phyloP scores from a whole-genome alignment of 371 early-diverging fungal species.

The Mucor saturninus region DNA sequence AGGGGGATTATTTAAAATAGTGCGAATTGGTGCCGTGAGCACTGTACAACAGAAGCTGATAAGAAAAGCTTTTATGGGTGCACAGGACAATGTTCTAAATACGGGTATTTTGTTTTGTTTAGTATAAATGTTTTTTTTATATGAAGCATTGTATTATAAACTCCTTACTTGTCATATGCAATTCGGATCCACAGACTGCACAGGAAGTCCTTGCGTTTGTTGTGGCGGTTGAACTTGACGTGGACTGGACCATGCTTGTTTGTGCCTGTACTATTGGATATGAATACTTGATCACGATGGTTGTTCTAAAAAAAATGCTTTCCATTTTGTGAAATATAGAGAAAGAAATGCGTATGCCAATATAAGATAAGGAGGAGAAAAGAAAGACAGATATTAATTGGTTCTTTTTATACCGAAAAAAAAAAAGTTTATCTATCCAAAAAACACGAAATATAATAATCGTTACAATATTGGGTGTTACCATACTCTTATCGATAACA shows the following conservation, averaged over 20 bases:
- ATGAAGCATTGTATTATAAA: neutral
- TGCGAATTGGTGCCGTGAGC: too few relatives aligned
- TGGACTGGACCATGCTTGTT: neutral
- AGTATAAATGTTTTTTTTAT: neutral
- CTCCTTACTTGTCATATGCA: constrained; percentile 42
- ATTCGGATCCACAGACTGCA: constrained; percentile 42
- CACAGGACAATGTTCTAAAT: constrained; percentile 43
- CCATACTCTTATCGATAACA: constrained; percentile 12
- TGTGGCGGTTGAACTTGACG: neutral
- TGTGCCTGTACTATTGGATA: neutral
- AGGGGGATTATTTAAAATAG: too few relatives aligned
- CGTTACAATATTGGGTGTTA: constrained; percentile 4
- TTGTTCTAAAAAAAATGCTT: constrained; percentile 4
- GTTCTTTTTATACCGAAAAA: constrained; percentile 8
- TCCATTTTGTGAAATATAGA: neutral
- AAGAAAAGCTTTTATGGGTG: constrained; percentile 23
- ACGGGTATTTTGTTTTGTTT: neutral
- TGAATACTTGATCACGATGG: constrained; percentile 7
- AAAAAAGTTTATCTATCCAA: neutral
- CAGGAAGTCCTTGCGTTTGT: constrained; percentile 17
- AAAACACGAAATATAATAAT: neutral
- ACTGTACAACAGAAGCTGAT: neutral
- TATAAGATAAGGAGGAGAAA: constrained; percentile 5
- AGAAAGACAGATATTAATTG: neutral
- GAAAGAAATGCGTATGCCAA: neutral